Conservation (phyloP, 805 yeast genomes). For the Kuraishia borneana region DNA sequence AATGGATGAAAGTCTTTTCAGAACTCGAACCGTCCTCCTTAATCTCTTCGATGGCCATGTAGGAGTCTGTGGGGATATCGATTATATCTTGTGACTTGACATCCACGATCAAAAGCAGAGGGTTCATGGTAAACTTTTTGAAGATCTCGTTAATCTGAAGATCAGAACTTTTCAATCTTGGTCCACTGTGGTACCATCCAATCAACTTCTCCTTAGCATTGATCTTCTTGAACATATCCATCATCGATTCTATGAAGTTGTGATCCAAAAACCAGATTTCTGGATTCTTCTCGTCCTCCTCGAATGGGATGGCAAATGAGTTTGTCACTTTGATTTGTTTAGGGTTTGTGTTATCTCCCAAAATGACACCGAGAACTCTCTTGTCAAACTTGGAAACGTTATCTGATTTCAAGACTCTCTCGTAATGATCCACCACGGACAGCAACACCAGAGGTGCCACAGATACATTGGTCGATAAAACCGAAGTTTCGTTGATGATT, state of each 20-base stretch:
- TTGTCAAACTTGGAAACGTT: slow-evolving; percentile 17
- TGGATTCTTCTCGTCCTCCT: slow-evolving; percentile 87
- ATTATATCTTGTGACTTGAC: slow-evolving; percentile 69
- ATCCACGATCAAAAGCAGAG: slow-evolving; percentile 82
- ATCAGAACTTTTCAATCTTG: slow-evolving; percentile 80
- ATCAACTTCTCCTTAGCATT: slow-evolving; percentile 92
- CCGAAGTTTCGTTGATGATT: slow-evolving; percentile 22
- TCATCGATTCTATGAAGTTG: slow-evolving; percentile 91
- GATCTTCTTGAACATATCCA: slow-evolving; percentile 94
- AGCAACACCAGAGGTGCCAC: slow-evolving; percentile 93
- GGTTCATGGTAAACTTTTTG: slow-evolving; percentile 71
- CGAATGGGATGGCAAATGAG: slow-evolving; percentile 95
- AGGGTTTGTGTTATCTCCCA: slow-evolving; percentile 61
- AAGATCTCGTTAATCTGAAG: slow-evolving; percentile 84
- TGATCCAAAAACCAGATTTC: slow-evolving; percentile 96
- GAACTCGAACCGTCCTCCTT: slow-evolving; percentile 93
- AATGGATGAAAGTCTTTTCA: slow-evolving; percentile 85
- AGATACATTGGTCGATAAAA: slow-evolving; percentile 51
- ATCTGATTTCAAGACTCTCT: slow-evolving; percentile 56
- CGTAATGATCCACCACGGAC: slow-evolving; percentile 92
- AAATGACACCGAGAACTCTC: slow-evolving; percentile 87
- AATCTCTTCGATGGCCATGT: slow-evolving; percentile 87
- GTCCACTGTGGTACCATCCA: slow-evolving; percentile 99
- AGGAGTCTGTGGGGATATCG: slow-evolving; percentile 94
- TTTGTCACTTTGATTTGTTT: slow-evolving; percentile 65